Conservation (phyloP, 1,284 basidiomycete genomes). For the Ceratobasidium sp. region DNA sequence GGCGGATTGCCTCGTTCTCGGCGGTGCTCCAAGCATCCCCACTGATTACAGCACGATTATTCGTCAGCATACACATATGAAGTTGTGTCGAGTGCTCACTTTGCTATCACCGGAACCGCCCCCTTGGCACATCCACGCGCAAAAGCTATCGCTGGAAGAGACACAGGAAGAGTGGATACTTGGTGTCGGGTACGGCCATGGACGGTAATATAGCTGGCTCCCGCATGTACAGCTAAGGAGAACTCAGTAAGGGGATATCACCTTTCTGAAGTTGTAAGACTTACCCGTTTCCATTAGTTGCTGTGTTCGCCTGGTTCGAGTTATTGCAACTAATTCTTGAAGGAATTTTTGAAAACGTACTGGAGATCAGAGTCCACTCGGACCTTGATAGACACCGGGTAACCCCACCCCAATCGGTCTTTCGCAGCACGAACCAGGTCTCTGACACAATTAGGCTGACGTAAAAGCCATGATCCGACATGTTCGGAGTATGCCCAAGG, state of each 20-base stretch:
- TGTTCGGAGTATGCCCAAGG: slow-evolving; percentile 65
- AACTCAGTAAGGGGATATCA: background rate
- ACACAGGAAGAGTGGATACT: slow-evolving; percentile 62
- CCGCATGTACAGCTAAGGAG: slow-evolving; percentile 56
- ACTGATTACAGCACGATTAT: background rate
- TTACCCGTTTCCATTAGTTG: slow-evolving; percentile 60
- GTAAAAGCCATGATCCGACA: slow-evolving; percentile 66
- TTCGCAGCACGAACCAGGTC: slow-evolving; percentile 66
- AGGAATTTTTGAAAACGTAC: slow-evolving; percentile 50
- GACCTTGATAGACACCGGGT: slow-evolving; percentile 69
- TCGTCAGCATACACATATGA: background rate
- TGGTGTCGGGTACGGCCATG: slow-evolving; percentile 68
- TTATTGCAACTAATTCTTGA: background rate
- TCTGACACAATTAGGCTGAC: slow-evolving; percentile 61
- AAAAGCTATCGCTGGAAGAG: slow-evolving; percentile 62
- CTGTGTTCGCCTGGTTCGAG: slow-evolving; percentile 59
- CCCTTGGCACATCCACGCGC: slow-evolving; percentile 63
- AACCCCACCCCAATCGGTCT: slow-evolving; percentile 62
- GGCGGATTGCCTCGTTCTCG: slow-evolving; percentile 60
- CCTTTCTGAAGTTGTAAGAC: background rate
- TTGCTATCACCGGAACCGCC: slow-evolving; percentile 64
- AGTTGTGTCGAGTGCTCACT: slow-evolving; percentile 50
- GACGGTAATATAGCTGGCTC: slow-evolving; percentile 59
- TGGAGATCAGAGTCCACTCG: slow-evolving; percentile 63
- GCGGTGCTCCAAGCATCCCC: slow-evolving; percentile 64